Conservation (phyloP, 495 filamentous ascomycete species). For the Hypoxylon trugodes region DNA sequence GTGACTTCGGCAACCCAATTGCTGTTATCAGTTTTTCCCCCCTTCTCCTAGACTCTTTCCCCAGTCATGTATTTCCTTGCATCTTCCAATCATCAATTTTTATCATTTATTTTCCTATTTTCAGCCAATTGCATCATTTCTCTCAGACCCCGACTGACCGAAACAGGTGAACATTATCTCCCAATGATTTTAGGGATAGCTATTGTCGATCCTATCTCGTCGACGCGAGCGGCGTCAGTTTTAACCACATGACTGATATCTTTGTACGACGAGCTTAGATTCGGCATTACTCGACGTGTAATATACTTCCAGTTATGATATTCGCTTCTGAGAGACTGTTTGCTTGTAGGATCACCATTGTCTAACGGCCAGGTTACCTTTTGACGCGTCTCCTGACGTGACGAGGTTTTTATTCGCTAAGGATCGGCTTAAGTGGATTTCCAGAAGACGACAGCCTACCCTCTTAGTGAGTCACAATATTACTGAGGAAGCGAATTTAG, state of each 20-base stretch:
- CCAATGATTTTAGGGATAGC: slow-evolving; percentile 8
- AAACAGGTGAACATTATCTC: slow-evolving; percentile 13
- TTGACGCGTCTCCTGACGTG: slow-evolving; percentile 24
- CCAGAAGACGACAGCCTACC: slow-evolving; percentile 2
- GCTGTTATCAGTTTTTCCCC: neutral
- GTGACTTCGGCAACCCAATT: slow-evolving; percentile 33
- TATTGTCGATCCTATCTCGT: slow-evolving; percentile 27
- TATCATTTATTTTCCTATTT: slow-evolving; percentile 10
- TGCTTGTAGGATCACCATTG: slow-evolving; percentile 9
- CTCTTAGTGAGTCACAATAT: slow-evolving; percentile 8
- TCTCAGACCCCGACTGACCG: slow-evolving; percentile 27
- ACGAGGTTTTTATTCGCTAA: slow-evolving; percentile 20
- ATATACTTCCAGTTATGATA: slow-evolving; percentile 10
- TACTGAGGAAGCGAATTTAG: neutral
- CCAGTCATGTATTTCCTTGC: slow-evolving; percentile 20
- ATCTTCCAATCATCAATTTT: slow-evolving; percentile 32
- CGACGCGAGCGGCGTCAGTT: slow-evolving; percentile 14
- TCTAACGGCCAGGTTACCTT: slow-evolving; percentile 10
- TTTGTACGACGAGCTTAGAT: slow-evolving; percentile 27
- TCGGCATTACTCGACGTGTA: slow-evolving; percentile 33
- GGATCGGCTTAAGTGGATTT: slow-evolving; percentile 26
- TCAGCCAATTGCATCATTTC: slow-evolving; percentile 23
- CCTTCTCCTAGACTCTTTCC: slow-evolving; percentile 5
- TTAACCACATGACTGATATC: slow-evolving; percentile 33
- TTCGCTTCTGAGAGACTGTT: neutral